A percentile compares a stretch with the other conserved stretches of the same genome.
These are phyloP conservation scores for Ogataea ganodermae DNA, from an alignment of 805 yeast genomes.

Conservation along the genomic window DNA sequence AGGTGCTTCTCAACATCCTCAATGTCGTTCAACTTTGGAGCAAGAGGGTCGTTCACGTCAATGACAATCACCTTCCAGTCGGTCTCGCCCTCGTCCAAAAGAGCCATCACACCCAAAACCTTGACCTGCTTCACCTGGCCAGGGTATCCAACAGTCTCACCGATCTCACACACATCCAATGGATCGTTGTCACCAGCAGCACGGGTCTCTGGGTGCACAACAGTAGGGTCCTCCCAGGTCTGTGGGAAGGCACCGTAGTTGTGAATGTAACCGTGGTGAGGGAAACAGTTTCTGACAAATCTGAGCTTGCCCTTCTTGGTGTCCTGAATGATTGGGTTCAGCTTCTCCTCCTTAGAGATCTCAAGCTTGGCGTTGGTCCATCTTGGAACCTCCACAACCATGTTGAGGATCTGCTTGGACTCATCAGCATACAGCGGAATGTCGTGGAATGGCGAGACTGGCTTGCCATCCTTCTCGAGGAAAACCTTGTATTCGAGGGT, in stretches of 20 bases:
- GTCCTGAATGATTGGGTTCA: slow-evolving; percentile 96
- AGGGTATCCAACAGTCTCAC: slow-evolving; percentile 61
- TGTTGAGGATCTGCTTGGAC: slow-evolving; percentile 79
- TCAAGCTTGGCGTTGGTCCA: slow-evolving; percentile 98
- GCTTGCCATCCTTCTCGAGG: slow-evolving; percentile 91
- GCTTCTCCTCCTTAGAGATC: slow-evolving; percentile 76
- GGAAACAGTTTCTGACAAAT: slow-evolving; percentile 96
- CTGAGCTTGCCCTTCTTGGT: slow-evolving; percentile 96
- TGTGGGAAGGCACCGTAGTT: slow-evolving; percentile 99
- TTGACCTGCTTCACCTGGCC: slow-evolving; percentile 87
- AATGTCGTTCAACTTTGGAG: slow-evolving; percentile 81
- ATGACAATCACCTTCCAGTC: slow-evolving; percentile 93
- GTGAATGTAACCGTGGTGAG: slow-evolving; percentile 97
- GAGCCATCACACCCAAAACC: slow-evolving; percentile 91
- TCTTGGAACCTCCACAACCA: slow-evolving; percentile 93
- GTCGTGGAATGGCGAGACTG: slow-evolving; percentile 94
- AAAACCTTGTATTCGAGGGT: slow-evolving; percentile 90
- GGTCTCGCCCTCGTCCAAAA: slow-evolving; percentile 89
- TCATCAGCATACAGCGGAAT: slow-evolving; percentile 92
- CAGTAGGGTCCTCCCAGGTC: slow-evolving; percentile 79
- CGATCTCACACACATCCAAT: slow-evolving; percentile 82
- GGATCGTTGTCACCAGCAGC: slow-evolving; percentile 85
- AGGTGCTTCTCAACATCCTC: slow-evolving; percentile 87
- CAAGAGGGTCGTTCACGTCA: slow-evolving; percentile 85
- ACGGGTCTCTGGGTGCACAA: slow-evolving; percentile 63